Percentiles rank a stretch among this genome's conserved stretches.
These are phyloP conservation scores for Sporothrix protearum DNA, from an alignment of 2,329 filamentous ascomycete species.

Conservation along the genomic window DNA sequence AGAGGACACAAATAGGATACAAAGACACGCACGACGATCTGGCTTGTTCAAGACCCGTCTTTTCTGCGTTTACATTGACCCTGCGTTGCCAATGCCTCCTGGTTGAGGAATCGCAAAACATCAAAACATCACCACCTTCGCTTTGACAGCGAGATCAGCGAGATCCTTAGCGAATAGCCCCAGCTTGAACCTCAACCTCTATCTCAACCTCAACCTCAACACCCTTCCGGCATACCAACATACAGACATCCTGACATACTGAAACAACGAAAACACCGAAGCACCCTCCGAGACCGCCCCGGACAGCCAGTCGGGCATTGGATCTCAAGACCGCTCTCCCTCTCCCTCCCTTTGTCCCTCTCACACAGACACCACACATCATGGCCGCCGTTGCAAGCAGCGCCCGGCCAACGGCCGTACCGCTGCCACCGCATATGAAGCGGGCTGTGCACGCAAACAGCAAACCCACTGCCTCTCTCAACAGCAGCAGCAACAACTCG, in stretches of 20 bases:
- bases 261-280: neutral
- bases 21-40: neutral
- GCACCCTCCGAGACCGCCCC: neutral
- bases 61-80: neutral
- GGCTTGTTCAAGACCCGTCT: neutral
- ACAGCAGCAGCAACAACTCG: constrained; percentile 40
- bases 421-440: constrained; percentile 16
- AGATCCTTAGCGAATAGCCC: no score
- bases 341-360: neutral
- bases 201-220: no score
- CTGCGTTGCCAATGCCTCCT: constrained; percentile 17
- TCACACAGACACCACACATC: neutral
- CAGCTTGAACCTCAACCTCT: no score
- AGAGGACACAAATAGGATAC: neutral
- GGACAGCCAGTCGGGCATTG: neutral
- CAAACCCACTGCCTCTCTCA: neutral
- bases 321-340: no score
- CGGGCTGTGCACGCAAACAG: neutral
- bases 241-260: no score
- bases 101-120: constrained; percentile 11
- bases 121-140: neutral
- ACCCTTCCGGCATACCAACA: no score
- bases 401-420: constrained; percentile 12
- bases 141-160: no score
- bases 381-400: constrained; percentile 20